phyloP scores from a whole-genome alignment of 441 rosid species.

The Mallotus repandus region DNA sequence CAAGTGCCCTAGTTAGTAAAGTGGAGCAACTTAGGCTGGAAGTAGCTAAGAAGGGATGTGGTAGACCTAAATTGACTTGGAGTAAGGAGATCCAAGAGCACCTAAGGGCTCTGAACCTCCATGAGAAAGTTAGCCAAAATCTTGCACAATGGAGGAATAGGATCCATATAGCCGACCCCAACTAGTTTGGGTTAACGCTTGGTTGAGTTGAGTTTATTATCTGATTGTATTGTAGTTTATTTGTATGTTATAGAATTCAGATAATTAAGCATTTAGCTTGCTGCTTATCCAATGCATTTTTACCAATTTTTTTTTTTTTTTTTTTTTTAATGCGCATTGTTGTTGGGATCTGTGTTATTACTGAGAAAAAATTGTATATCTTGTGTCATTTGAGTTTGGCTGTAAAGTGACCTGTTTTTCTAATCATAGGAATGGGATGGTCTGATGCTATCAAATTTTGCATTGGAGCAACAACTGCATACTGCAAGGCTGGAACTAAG shows the following conservation, averaged over 20 bases:
- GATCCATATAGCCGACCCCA: too few species aligned
- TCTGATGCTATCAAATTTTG: constrained; percentile 90
- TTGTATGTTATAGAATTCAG: not conserved
- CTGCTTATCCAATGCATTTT: not conserved
- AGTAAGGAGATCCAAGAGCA: too few species aligned
- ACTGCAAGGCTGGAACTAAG: constrained; percentile 98
- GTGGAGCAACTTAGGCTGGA: too few species aligned
- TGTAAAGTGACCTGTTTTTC: constrained; percentile 15
- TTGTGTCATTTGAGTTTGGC: not conserved
- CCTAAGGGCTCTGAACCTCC: too few species aligned
- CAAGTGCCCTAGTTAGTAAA: too few species aligned
- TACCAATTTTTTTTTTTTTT: not conserved
- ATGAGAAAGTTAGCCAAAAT: too few species aligned
- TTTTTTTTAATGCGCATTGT: too few species aligned
- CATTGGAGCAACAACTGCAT: constrained; percentile 95
- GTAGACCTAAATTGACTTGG: too few species aligned
- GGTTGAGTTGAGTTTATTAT: not conserved
- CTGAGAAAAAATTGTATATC: not conserved
- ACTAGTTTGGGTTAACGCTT: too few species aligned
- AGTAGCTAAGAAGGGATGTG: too few species aligned
- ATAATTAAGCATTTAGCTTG: not conserved
- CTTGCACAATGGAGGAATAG: too few species aligned
- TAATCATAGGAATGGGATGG: constrained; percentile 94
- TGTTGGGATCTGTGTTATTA: not conserved
- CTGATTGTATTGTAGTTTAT: not conserved